Evolutionary conservation across 2,329 filamentous ascomycete species (phyloP).

Genomic region (Diaporthe sp.): DNA sequence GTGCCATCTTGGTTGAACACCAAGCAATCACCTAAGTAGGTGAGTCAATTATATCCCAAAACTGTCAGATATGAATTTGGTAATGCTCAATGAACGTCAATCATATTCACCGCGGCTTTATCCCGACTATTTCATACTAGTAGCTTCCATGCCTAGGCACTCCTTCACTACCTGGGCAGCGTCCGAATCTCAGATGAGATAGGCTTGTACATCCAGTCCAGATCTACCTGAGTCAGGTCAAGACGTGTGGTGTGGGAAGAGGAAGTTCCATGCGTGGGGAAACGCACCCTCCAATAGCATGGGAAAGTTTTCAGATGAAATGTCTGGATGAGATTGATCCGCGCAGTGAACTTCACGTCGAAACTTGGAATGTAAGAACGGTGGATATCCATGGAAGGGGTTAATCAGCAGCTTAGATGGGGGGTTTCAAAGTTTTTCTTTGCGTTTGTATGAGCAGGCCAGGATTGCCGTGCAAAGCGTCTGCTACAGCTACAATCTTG

Average conservation of each 20-base stretch:
- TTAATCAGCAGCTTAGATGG: background rate
- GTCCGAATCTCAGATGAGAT: too few species aligned
- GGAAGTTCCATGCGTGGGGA: background rate
- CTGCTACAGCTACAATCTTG: background rate
- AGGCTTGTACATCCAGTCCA: background rate
- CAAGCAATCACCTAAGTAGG: too few species aligned
- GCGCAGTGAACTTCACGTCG: background rate
- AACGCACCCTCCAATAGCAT: background rate
- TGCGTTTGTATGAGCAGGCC: background rate
- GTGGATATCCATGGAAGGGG: background rate
- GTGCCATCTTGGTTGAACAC: too few species aligned
- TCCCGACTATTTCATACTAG: background rate
- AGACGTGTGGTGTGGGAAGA: background rate
- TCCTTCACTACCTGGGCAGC: too few species aligned
- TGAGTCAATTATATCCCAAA: too few species aligned
- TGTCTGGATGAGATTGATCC: background rate
- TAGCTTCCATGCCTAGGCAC: background rate
- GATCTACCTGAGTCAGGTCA: too few species aligned
- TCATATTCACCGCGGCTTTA: background rate
- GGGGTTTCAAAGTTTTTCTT: background rate
- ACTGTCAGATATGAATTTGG: background rate
- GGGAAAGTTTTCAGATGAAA: background rate
- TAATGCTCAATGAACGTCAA: background rate
- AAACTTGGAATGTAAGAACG: conserved; percentile 5
- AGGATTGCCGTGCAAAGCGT: accelerated